Conservation (phyloP, 2,329 filamentous ascomycete genomes). For the Stachybotrys chlorohalonatus region DNA sequence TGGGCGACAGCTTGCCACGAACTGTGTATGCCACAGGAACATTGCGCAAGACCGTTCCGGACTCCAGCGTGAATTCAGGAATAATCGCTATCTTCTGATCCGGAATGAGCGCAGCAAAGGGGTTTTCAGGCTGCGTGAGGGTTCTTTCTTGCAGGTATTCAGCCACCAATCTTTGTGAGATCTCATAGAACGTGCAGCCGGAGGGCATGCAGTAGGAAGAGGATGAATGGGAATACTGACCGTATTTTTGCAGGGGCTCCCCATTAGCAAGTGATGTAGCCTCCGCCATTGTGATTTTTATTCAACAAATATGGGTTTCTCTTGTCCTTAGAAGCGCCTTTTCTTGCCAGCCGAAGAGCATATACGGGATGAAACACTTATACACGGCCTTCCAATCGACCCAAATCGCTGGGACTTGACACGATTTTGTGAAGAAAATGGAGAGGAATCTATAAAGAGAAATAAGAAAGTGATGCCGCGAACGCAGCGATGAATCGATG, state of each 20-base stretch:
- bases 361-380: too few relatives aligned
- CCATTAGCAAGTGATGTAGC: slow-evolving; percentile 7
- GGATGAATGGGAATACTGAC: slow-evolving; percentile 7
- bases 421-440: too few relatives aligned
- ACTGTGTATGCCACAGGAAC: slow-evolving; percentile 61
- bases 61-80: slow-evolving; percentile 87
- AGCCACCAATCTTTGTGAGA: slow-evolving; percentile 37
- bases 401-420: too few relatives aligned
- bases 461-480: too few relatives aligned
- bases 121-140: slow-evolving; percentile 76
- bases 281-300: slow-evolving; percentile 13
- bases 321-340: not conserved
- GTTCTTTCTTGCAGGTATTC: slow-evolving; percentile 59
- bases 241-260: slow-evolving; percentile 10
- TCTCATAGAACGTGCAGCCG: not conserved
- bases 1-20: slow-evolving; percentile 48
- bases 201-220: not conserved
- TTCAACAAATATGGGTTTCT: not conserved
- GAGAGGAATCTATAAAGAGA: too few relatives aligned
- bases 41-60: slow-evolving; percentile 75
- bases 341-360: too few relatives aligned
- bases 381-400: too few relatives aligned
- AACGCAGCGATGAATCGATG: too few relatives aligned
- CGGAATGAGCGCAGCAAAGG: slow-evolving; percentile 75
- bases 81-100: slow-evolving; percentile 82